Evolutionary conservation across 805 yeast genomes (phyloP).

Genomic region (Hermanozyma aechmeae): DNA sequence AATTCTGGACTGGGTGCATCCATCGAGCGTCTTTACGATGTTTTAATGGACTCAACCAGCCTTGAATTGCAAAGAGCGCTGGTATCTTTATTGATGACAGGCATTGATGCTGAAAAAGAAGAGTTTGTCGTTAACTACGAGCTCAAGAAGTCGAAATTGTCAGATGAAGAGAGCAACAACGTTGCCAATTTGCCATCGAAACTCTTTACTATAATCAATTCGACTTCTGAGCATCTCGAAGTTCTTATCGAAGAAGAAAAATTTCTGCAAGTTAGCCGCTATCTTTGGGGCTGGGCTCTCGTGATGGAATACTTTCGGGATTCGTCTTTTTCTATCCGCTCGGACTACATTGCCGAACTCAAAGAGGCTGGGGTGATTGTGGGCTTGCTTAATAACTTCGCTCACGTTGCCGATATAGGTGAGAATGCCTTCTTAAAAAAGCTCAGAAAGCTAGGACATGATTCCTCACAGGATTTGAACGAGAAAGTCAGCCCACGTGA

Average conservation of each 20-base stretch:
- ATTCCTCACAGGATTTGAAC: constrained; percentile 7
- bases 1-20: no score
- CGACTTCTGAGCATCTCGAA: no score
- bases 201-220: no score
- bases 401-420: neutral
- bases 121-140: constrained; percentile 55
- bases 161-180: no score
- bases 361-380: constrained; percentile 35
- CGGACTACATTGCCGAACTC: constrained; percentile 50
- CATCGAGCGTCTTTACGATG: no score
- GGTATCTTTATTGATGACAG: constrained; percentile 24
- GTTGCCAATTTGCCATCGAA: no score
- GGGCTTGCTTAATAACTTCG: constrained; percentile 40
- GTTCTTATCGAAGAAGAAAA: constrained; percentile 4
- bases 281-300: constrained; percentile 63
- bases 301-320: constrained; percentile 53
- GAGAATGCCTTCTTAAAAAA: constrained; percentile 13
- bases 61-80: constrained; percentile 34
- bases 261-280: constrained; percentile 20
- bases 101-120: constrained; percentile 43
- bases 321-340: constrained; percentile 55
- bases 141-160: constrained; percentile 37
- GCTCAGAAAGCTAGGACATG: constrained; percentile 7
- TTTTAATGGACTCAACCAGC: no score
- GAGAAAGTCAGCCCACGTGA: constrained; percentile 7